Conservation (phyloP, 2,329 filamentous ascomycete species). For the Penicillium sp. region DNA sequence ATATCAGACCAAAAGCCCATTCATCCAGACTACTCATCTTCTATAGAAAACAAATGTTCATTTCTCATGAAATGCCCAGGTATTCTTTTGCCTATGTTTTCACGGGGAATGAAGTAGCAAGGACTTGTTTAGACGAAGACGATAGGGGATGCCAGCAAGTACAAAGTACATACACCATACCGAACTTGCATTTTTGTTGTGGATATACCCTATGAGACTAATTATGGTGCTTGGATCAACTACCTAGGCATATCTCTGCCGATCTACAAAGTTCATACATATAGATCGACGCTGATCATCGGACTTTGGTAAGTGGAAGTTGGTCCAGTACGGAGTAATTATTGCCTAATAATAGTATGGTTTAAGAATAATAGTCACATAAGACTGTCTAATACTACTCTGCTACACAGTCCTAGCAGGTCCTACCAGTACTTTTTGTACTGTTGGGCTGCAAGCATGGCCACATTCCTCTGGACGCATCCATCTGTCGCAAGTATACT, state of each 20-base stretch:
- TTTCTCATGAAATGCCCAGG: too few species aligned
- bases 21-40: too few species aligned
- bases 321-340: not conserved
- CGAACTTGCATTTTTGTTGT: too few species aligned
- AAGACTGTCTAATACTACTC: too few species aligned
- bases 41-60: too few species aligned
- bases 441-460: not conserved
- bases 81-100: too few species aligned
- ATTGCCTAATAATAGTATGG: not conserved
- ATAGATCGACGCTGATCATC: not conserved
- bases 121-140: not conserved
- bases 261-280: not conserved
- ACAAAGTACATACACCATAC: not conserved
- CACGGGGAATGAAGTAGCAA: not conserved
- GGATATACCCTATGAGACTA: too few species aligned
- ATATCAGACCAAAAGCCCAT: too few species aligned
- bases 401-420: too few species aligned
- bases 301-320: not conserved
- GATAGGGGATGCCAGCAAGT: not conserved
- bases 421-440: not conserved
- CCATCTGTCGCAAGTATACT: not conserved
- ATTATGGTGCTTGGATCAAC: too few species aligned
- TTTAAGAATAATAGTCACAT: too few species aligned
- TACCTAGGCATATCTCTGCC: not conserved
- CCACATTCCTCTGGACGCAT: conserved; percentile 8